Evolutionary conservation across 345 rosid species (phyloP).

Genomic region (Euphorbia peplus): DNA sequence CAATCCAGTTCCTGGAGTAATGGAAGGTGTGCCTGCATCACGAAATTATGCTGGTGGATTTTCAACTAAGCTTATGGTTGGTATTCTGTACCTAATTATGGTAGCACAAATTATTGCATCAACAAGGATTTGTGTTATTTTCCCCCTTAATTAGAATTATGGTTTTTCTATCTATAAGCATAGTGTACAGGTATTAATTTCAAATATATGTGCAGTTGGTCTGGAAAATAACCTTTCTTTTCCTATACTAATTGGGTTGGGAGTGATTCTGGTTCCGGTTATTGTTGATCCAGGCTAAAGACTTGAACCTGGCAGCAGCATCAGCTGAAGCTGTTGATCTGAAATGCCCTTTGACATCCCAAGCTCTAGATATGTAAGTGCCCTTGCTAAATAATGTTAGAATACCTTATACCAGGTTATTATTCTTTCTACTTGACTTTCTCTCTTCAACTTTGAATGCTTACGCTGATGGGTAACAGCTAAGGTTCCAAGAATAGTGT

Average conservation of each 20-base stretch:
- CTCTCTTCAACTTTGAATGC: too few species aligned
- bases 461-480: too few species aligned
- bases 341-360: conserved; percentile 49
- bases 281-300: conserved; percentile 66
- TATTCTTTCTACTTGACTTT: too few species aligned
- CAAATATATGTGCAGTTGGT: neutral
- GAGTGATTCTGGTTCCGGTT: too few species aligned
- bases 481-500: too few species aligned
- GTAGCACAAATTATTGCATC: too few species aligned
- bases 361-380: conserved; percentile 69
- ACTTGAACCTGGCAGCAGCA: conserved; percentile 61
- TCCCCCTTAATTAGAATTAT: conserved; percentile 5
- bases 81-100: conserved; percentile 2
- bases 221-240: neutral
- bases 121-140: conserved; percentile 1
- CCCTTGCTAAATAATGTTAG: conserved; percentile 10
- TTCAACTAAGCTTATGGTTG: conserved; percentile 80
- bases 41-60: conserved; percentile 79
- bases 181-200: too few species aligned
- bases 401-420: too few species aligned
- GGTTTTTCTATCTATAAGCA: too few species aligned
- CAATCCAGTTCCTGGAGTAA: conserved; percentile 97
- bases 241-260: neutral
- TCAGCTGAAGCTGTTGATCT: conserved; percentile 61
- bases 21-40: conserved; percentile 91